A percentile compares a stretch with the other conserved stretches of the same genome.
These are phyloP conservation scores for Hemerocallis citrina DNA, from an alignment of 106 monocot species.

Conservation along the genomic window DNA sequence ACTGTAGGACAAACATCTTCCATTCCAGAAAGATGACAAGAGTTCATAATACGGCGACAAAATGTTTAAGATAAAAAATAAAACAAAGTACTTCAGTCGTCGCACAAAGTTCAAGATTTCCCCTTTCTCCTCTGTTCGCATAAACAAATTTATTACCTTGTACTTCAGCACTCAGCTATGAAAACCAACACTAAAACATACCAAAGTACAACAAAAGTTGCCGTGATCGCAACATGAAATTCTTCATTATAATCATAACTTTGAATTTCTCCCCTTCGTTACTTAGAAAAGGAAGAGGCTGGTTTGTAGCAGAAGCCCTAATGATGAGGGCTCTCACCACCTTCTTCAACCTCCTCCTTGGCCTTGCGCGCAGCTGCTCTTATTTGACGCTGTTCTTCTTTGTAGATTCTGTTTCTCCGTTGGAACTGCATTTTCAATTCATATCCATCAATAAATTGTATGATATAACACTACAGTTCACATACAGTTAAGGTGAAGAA, in stretches of 20 bases:
- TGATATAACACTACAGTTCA: too few species aligned
- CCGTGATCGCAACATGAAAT: background rate
- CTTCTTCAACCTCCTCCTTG: conserved; percentile 46
- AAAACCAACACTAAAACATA: background rate
- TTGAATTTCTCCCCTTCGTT: background rate
- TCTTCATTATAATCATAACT: background rate
- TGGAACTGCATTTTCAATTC: conserved; percentile 95
- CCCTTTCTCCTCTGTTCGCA: background rate
- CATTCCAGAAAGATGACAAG: too few species aligned
- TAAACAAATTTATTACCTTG: background rate
- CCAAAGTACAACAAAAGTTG: background rate
- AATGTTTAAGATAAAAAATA: too few species aligned
- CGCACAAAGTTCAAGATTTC: too few species aligned
- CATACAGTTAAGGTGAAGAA: too few species aligned
- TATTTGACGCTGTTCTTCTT: conserved; percentile 87
- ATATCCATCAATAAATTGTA: too few species aligned
- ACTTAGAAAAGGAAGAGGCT: background rate
- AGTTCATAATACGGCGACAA: too few species aligned
- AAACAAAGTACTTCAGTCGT: too few species aligned
- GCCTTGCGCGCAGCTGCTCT: conserved; percentile 65
- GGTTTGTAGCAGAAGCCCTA: conserved; percentile 5
- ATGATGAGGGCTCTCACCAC: conserved; percentile 16
- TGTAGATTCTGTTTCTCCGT: conserved; percentile 85
- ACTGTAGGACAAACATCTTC: too few species aligned
- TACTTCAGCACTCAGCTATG: background rate